A percentile compares a stretch with the other conserved stretches of the same genome.
These are phyloP conservation scores for Torulaspora delbrueckii DNA, from an alignment of 805 yeast genomes.

Conservation along the genomic window DNA sequence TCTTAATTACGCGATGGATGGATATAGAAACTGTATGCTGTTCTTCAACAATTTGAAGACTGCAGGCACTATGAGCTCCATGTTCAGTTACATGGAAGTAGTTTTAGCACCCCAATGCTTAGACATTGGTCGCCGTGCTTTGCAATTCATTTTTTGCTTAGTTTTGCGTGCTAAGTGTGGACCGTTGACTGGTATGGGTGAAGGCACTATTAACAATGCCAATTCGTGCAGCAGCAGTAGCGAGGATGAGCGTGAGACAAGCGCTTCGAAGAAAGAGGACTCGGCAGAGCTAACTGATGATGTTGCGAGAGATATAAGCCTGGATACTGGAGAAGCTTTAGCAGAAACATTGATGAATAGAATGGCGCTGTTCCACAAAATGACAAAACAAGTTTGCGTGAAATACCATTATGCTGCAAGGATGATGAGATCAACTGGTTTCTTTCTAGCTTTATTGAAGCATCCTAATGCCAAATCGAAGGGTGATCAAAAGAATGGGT, in stretches of 20 bases:
- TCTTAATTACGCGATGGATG: constrained; percentile 41
- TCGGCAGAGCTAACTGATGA: constrained; percentile 25
- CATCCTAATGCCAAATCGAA: constrained; percentile 27
- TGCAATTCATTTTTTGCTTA: constrained; percentile 54
- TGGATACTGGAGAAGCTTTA: constrained; percentile 37
- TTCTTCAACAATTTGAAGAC: constrained; percentile 38
- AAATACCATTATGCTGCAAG: constrained; percentile 67
- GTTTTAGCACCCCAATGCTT: constrained; percentile 46
- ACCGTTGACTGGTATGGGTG: constrained; percentile 37
- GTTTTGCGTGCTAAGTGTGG: constrained; percentile 47
- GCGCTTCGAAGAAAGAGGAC: constrained; percentile 18
- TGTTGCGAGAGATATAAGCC: constrained; percentile 34
- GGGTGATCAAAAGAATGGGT: constrained; percentile 8
- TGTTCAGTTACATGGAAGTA: constrained; percentile 41
- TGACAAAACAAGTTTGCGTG: constrained; percentile 46
- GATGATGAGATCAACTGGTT: constrained; percentile 52
- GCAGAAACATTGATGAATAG: constrained; percentile 38
- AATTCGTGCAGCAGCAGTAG: constrained; percentile 22
- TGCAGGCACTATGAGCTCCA: constrained; percentile 36
- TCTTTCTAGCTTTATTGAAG: constrained; percentile 38
- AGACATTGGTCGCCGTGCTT: constrained; percentile 51
- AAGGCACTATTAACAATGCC: constrained; percentile 24
- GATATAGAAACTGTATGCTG: constrained; percentile 39
- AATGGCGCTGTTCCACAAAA: constrained; percentile 40
- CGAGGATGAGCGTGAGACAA: constrained; percentile 27